Evolutionary conservation across 345 rosid genomes (phyloP).

Genomic region (Anacardium occidentale): DNA sequence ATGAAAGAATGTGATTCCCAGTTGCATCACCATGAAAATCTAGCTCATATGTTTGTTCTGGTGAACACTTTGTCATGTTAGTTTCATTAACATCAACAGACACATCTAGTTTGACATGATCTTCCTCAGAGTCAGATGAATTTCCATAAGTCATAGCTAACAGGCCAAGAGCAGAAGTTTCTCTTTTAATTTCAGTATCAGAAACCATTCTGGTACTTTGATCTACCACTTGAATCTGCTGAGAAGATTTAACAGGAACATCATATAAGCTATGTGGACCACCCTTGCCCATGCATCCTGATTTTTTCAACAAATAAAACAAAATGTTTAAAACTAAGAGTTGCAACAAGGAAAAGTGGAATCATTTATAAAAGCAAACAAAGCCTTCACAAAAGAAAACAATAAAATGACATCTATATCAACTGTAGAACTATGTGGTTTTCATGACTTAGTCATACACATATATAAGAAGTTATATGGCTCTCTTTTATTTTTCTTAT

Average conservation of each 20-base stretch:
- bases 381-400: background rate
- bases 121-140: slow-evolving; percentile 93
- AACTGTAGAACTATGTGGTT: slow-evolving; percentile 5
- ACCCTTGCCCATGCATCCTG: slow-evolving; percentile 47
- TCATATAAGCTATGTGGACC: slow-evolving; percentile 37
- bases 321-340: slow-evolving; percentile 15
- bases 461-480: background rate
- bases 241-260: slow-evolving; percentile 44
- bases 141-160: slow-evolving; percentile 81
- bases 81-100: slow-evolving; percentile 32
- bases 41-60: slow-evolving; percentile 26
- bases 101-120: slow-evolving; percentile 38
- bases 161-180: slow-evolving; percentile 69
- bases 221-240: slow-evolving; percentile 31
- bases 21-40: slow-evolving; percentile 25
- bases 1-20: slow-evolving; percentile 18
- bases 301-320: slow-evolving; percentile 20
- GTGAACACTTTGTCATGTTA: slow-evolving; percentile 22
- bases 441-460: background rate
- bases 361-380: background rate
- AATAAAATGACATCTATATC: slow-evolving; percentile 4
- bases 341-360: background rate
- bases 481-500: background rate
- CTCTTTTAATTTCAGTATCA: slow-evolving; percentile 25
- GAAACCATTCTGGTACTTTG: slow-evolving; percentile 36